Percentiles rank a stretch among this genome's conserved stretches.
Evolutionary conservation across 2,329 filamentous ascomycete genomes (phyloP).

Genomic region (Xylaria arbuscula): DNA sequence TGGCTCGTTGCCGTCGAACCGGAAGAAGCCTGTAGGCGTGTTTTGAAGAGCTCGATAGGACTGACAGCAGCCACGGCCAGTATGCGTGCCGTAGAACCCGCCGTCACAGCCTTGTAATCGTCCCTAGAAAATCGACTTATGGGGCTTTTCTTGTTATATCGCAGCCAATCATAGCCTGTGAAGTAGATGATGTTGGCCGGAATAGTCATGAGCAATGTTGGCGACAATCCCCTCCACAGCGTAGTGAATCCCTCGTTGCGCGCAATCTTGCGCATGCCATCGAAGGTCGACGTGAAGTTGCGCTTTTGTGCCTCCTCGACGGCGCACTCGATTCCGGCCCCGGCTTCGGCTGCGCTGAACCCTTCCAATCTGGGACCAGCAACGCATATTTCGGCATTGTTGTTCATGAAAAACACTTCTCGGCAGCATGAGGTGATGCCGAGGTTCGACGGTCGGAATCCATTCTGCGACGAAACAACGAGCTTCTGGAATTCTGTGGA

Average conservation of each 20-base stretch:
- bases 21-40: slow-evolving; percentile 84
- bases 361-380: slow-evolving; percentile 69
- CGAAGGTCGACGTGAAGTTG: slow-evolving; percentile 89
- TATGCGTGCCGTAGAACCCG: slow-evolving; percentile 80
- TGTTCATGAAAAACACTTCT: slow-evolving; percentile 96
- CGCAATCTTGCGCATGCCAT: slow-evolving; percentile 93
- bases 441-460: slow-evolving; percentile 80
- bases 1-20: slow-evolving; percentile 71
- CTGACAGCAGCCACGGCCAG: slow-evolving; percentile 85
- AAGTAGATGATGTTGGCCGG: slow-evolving; percentile 99
- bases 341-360: slow-evolving; percentile 61
- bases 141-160: slow-evolving; percentile 78
- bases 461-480: slow-evolving; percentile 68
- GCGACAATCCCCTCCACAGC: slow-evolving; percentile 93
- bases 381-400: slow-evolving; percentile 83
- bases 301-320: slow-evolving; percentile 87
- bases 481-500: slow-evolving; percentile 65
- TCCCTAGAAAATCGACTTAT: slow-evolving; percentile 73
- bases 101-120: slow-evolving; percentile 80
- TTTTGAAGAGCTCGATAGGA: slow-evolving; percentile 94
- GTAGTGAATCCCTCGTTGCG: slow-evolving; percentile 88
- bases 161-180: slow-evolving; percentile 95
- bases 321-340: slow-evolving; percentile 74
- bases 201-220: slow-evolving; percentile 92
- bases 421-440: slow-evolving; percentile 95